A percentile compares a stretch with the other conserved stretches of the same genome.
Conservation (phyloP, 164 flowering plant genomes). For the Tetrastigma voinierianum region DNA sequence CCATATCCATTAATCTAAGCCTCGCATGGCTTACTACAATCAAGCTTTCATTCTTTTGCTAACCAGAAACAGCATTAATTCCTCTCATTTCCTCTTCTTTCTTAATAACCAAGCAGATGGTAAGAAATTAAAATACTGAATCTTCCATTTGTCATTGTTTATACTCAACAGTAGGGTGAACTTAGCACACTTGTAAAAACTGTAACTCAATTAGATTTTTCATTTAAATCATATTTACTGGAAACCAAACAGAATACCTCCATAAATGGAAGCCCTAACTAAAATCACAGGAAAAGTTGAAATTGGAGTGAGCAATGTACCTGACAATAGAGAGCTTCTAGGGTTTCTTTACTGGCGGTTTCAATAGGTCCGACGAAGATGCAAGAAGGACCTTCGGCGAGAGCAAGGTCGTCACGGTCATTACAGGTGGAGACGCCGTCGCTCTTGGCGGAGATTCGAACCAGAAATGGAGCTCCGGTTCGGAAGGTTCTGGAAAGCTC, state of each 20-base stretch:
- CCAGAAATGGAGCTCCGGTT: slow-evolving; percentile 34
- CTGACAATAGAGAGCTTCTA: slow-evolving; percentile 89
- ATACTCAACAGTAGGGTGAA: too few species aligned
- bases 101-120: background rate
- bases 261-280: too few species aligned
- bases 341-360: slow-evolving; percentile 78
- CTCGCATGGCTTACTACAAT: too few species aligned
- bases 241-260: too few species aligned
- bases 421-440: slow-evolving; percentile 16
- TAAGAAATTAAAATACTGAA: background rate
- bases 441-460: slow-evolving; percentile 33
- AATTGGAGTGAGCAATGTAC: slow-evolving; percentile 20
- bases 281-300: background rate
- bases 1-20: too few species aligned
- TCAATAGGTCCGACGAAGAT: slow-evolving; percentile 87
- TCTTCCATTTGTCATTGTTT: too few species aligned
- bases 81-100: background rate
- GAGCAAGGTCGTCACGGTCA: slow-evolving; percentile 16
- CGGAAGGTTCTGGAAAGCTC: slow-evolving; percentile 24
- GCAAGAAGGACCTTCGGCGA: slow-evolving; percentile 79
- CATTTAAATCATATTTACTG: too few species aligned
- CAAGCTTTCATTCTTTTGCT: too few species aligned
- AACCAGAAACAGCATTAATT: background rate
- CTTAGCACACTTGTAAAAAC: too few species aligned
- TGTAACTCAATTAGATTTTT: too few species aligned